Conservation (phyloP, 2,329 filamentous ascomycete species). For the Paramyrothecium sp. region DNA sequence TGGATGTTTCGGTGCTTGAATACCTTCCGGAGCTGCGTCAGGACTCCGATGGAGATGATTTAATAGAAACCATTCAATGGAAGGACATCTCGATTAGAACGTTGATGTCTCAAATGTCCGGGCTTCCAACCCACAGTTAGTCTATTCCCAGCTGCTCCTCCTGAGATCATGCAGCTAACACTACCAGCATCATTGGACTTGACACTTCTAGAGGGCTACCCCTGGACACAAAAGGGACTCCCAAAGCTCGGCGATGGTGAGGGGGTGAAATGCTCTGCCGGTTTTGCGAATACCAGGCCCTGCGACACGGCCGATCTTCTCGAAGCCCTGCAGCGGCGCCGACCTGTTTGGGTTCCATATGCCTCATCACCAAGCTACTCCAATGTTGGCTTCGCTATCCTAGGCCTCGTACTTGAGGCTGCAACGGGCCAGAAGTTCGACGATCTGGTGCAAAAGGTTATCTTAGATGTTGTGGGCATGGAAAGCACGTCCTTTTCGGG, state of each 20-base stretch:
- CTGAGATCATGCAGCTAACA: conserved; percentile 5
- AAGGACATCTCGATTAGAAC: conserved; percentile 44
- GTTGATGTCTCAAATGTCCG: conserved; percentile 43
- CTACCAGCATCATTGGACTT: conserved; percentile 28
- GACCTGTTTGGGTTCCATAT: conserved; percentile 40
- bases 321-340: conserved; percentile 18
- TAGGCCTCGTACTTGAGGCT: conserved; percentile 43
- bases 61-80: conserved; percentile 35
- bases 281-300: conserved; percentile 28
- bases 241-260: conserved; percentile 24
- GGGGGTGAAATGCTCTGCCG: conserved; percentile 29
- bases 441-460: conserved; percentile 33
- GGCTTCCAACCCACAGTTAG: conserved; percentile 36
- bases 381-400: conserved; percentile 42
- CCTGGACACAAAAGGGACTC: conserved; percentile 28
- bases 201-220: conserved; percentile 17
- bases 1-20: conserved; percentile 42
- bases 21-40: conserved; percentile 38
- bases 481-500: conserved; percentile 33
- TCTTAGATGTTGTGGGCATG: conserved; percentile 42
- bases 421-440: conserved; percentile 37
- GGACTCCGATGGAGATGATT: conserved; percentile 19
- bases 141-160: background rate
- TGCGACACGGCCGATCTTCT: conserved; percentile 28
- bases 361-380: conserved; percentile 44